Conservation (phyloP, 176 grass and related monocot genomes). For the Zizania latifolia region DNA sequence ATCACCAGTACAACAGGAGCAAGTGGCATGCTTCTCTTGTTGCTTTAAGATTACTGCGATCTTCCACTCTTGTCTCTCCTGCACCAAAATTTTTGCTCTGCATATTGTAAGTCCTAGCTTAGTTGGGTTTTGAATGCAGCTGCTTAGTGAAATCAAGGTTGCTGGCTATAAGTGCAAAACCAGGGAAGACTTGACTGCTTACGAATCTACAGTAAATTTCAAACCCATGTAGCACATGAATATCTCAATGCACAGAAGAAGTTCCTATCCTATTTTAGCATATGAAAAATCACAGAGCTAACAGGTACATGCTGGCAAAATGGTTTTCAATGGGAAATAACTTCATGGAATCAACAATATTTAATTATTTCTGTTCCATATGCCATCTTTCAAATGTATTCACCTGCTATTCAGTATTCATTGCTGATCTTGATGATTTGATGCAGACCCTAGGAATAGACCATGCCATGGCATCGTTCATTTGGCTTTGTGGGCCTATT, state of each 20-base stretch:
- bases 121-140: neutral
- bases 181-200: neutral
- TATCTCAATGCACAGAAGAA: neutral
- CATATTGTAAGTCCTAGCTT: too few relatives aligned
- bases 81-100: too few relatives aligned
- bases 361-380: neutral
- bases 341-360: neutral
- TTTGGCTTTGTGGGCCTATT: constrained; percentile 96
- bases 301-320: neutral
- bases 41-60: too few relatives aligned
- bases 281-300: neutral
- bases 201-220: neutral
- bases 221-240: neutral
- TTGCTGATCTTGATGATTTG: neutral
- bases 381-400: neutral
- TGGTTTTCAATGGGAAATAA: neutral
- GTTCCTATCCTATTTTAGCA: neutral
- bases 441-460: constrained; percentile 97
- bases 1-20: too few relatives aligned
- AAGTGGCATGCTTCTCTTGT: too few relatives aligned
- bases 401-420: neutral
- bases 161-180: neutral
- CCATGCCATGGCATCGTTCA: constrained; percentile 91
- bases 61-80: too few relatives aligned
- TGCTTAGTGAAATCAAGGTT: neutral